Conservation (phyloP, 768 basidiomycete genomes). For the Leccinum sublutescens region DNA sequence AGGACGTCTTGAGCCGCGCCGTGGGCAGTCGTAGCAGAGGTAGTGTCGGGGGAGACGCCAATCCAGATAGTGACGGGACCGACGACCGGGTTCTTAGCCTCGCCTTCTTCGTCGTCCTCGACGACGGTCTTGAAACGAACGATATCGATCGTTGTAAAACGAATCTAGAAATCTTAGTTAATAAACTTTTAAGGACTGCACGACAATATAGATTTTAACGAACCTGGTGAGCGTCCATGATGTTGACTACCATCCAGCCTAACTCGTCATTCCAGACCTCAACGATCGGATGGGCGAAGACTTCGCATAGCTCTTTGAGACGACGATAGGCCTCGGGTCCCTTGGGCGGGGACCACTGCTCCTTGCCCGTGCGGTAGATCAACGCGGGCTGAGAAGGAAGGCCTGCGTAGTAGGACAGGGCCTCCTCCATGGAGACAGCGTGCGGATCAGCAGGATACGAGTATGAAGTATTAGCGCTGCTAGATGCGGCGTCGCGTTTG, state of each 20-base stretch:
- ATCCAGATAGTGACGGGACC: not conserved
- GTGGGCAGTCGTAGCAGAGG: not conserved
- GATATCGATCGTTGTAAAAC: not conserved
- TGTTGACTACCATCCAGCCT: not conserved
- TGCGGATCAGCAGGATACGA: not conserved
- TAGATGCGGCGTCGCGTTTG: no score
- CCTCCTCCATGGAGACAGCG: not conserved
- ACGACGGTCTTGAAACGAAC: not conserved
- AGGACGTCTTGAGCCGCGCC: not conserved
- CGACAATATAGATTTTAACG: no score
- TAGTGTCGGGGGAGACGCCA: not conserved
- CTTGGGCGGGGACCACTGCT: not conserved
- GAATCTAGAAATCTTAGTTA: not conserved
- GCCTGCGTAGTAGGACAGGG: not conserved
- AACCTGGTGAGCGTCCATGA: not conserved
- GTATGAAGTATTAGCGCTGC: no score
- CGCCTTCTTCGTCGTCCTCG: not conserved
- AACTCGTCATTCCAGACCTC: not conserved
- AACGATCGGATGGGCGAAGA: not conserved
- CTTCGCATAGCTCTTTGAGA: not conserved
- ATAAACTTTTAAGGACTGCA: no score
- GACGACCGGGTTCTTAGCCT: no score
- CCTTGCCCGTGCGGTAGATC: not conserved
- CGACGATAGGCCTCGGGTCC: not conserved
- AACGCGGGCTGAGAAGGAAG: not conserved